Evolutionary conservation across 176 grass and related monocot genomes (phyloP).

Genomic region (Dendrocalamus sinicus): DNA sequence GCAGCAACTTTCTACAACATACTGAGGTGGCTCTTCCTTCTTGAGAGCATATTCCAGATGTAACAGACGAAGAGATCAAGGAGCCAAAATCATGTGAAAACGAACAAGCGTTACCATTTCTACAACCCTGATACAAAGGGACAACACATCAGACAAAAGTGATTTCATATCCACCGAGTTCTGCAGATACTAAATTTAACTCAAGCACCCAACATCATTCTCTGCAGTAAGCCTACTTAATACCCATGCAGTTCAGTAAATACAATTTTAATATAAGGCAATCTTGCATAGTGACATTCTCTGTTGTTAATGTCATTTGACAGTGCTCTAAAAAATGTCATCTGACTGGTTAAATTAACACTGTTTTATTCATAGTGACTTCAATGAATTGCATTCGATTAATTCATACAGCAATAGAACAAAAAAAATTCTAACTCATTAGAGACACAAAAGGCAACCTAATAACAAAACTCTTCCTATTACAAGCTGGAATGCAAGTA

Average conservation of each 20-base stretch:
- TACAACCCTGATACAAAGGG: constrained; percentile 68
- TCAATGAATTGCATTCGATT: constrained; percentile 18
- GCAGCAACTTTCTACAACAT: constrained; percentile 48
- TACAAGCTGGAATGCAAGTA: not conserved
- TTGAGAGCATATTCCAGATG: constrained; percentile 58
- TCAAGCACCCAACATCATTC: not conserved
- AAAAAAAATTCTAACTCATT: not conserved
- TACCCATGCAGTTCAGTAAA: not conserved
- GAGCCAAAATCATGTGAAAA: constrained; percentile 64
- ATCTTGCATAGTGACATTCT: not conserved
- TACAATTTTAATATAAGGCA: not conserved
- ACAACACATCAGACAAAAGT: constrained; percentile 26
- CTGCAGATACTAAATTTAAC: not conserved
- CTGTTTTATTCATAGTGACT: not conserved
- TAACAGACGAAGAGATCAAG: constrained; percentile 24
- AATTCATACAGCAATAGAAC: constrained; percentile 12
- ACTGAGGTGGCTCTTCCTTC: constrained; percentile 54
- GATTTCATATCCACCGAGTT: constrained; percentile 10
- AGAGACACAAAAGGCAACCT: constrained; percentile 19
- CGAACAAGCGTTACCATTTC: constrained; percentile 72
- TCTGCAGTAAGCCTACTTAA: not conserved
- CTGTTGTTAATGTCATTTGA: not conserved
- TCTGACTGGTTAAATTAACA: constrained; percentile 5
- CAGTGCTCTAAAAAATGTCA: not conserved
- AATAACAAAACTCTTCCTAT: not conserved